Evolutionary conservation across 345 rosid species (phyloP).

Genomic region (Corchorus capsularis): DNA sequence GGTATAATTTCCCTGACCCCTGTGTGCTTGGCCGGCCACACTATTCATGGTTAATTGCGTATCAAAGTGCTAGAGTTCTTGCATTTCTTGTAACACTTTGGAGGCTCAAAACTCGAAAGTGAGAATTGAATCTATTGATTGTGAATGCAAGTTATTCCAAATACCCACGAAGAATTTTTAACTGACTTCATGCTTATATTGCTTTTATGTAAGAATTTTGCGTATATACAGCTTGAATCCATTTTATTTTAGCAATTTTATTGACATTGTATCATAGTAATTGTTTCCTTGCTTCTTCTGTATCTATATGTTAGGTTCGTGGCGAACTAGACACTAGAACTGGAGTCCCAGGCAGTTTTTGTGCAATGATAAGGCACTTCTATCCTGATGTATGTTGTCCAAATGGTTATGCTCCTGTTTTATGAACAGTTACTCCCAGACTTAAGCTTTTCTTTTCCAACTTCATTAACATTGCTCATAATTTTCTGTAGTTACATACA

Average conservation of each 20-base stretch:
- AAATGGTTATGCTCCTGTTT: not conserved
- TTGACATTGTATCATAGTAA: not conserved
- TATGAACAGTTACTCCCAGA: not conserved
- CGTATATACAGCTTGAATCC: not conserved
- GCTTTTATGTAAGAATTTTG: not conserved
- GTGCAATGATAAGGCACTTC: slow-evolving; percentile 71
- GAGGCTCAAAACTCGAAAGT: not conserved
- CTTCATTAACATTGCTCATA: slow-evolving; percentile 19
- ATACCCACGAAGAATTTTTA: not conserved
- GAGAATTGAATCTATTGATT: no score
- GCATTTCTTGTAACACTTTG: not conserved
- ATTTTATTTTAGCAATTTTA: slow-evolving; percentile 3
- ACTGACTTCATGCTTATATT: not conserved
- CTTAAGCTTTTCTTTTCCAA: slow-evolving; percentile 12
- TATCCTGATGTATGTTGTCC: slow-evolving; percentile 59
- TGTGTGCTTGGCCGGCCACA: not conserved
- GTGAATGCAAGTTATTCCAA: not conserved
- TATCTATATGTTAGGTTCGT: slow-evolving; percentile 51
- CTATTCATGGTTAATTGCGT: not conserved
- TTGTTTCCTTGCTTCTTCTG: slow-evolving; percentile 14
- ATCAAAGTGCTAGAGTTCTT: not conserved
- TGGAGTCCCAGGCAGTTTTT: slow-evolving; percentile 59
- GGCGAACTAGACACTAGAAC: slow-evolving; percentile 86
- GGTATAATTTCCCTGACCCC: not conserved
- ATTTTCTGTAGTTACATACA: slow-evolving; percentile 47